A percentile compares a stretch with the other conserved stretches of the same genome.
Conservation (phyloP, 352 stramenopile genomes). For the Globisporangium paroecandrum region DNA sequence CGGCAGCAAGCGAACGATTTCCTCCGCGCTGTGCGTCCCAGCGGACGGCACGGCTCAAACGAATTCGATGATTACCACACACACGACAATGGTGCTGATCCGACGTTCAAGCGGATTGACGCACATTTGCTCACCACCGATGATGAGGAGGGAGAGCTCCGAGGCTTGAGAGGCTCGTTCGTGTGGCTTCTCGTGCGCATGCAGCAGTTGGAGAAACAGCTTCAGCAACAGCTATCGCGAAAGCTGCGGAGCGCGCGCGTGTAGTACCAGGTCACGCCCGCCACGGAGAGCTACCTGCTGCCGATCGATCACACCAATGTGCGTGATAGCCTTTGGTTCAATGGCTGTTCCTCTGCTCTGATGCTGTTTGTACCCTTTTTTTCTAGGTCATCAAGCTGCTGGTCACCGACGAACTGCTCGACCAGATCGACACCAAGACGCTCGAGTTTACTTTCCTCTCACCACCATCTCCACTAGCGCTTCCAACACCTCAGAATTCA, state of each 20-base stretch:
- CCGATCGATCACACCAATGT: slow-evolving; percentile 57
- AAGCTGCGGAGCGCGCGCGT: slow-evolving; percentile 20
- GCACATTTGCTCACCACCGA: not conserved
- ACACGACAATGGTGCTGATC: slow-evolving; percentile 3
- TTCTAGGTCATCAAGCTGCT: slow-evolving; percentile 44
- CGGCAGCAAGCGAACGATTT: slow-evolving; percentile 33
- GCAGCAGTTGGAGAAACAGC: slow-evolving; percentile 19
- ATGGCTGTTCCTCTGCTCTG: not conserved
- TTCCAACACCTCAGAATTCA: not conserved
- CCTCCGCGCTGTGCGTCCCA: slow-evolving; percentile 28
- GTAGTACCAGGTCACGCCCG: slow-evolving; percentile 51
- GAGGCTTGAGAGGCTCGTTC: slow-evolving; percentile 30
- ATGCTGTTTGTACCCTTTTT: not conserved
- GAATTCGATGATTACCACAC: slow-evolving; percentile 13
- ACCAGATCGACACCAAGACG: slow-evolving; percentile 31
- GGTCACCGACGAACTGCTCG: slow-evolving; percentile 51
- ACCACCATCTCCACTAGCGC: not conserved
- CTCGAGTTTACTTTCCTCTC: slow-evolving; percentile 50
- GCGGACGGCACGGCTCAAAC: not conserved
- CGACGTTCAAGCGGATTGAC: not conserved
- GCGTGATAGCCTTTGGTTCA: not conserved
- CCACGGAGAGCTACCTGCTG: slow-evolving; percentile 49
- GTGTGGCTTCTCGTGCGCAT: slow-evolving; percentile 49
- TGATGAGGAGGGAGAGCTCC: slow-evolving; percentile 17
- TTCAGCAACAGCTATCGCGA: not conserved